phyloP scores from a whole-genome alignment of 1,139 yeast genomes.

The Taphrina communis region DNA sequence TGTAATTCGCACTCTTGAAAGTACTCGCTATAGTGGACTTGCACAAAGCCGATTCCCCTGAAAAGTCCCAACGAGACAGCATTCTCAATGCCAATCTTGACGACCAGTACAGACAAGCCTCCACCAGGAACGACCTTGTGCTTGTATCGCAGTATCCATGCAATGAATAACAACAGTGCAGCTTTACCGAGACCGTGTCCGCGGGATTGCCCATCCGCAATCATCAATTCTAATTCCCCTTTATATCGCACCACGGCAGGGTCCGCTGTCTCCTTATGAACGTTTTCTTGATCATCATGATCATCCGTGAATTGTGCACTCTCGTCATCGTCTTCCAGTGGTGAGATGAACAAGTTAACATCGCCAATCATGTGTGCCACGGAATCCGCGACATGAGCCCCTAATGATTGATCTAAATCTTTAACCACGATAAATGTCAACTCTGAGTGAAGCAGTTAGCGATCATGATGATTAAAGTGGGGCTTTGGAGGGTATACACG shows the following conservation, averaged over 20 bases:
- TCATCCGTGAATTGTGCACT: background rate
- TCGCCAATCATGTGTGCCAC: conserved; percentile 39
- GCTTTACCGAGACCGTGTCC: conserved; percentile 38
- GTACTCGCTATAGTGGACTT: conserved; percentile 17
- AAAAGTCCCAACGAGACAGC: conserved; percentile 32
- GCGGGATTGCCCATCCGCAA: conserved; percentile 38
- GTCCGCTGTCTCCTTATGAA: background rate
- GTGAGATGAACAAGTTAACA: conserved; percentile 38
- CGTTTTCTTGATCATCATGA: background rate
- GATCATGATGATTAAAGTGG: too few relatives aligned
- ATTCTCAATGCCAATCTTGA: conserved; percentile 40
- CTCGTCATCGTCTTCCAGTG: conserved; percentile 18
- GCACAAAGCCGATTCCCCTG: conserved; percentile 27
- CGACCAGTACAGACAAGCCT: conserved; percentile 3
- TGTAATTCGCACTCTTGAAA: conserved; percentile 59
- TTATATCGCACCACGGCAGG: background rate
- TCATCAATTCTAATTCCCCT: conserved; percentile 43
- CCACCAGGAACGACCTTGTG: conserved; percentile 9
- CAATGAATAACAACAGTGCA: conserved; percentile 38
- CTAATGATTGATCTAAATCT: background rate
- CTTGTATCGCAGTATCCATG: conserved; percentile 20
- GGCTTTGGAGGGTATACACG: background rate
- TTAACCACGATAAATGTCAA: conserved; percentile 38
- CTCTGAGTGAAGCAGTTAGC: conserved; percentile 6
- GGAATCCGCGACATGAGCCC: background rate